Base-by-base conservation (phyloP, 306 rosid species). In the Hippophae gyantsensis region DNA sequence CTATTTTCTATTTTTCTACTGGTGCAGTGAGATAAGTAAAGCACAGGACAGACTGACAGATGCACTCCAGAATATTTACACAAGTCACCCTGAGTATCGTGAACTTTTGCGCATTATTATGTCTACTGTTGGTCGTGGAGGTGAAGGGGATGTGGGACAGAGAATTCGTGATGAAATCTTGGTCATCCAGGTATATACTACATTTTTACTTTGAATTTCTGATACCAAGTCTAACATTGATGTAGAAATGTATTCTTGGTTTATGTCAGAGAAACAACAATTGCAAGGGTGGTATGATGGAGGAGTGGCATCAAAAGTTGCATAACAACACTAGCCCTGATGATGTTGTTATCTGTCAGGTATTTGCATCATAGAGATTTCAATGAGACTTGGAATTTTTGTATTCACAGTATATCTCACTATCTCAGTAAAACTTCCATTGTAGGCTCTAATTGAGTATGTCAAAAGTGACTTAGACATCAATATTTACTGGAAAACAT, bases 221-320 rank as follows among this genome's bases (percentile, higher is more conserved):
- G 23, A 26, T 13, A 58, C 62, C 65, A 59, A 43, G 55, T 26
- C 23, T 68, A 10, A 56, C 47, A 13, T 58, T 72, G 56, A 23
- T 71, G 26, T 66, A 42, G 43, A 63, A 50, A 70, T 51, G 64
- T 64, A 38, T 43, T 65, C 48, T 42, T 76, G 52, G 65, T 48
- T 70, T 60, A 58, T 61, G 69, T 64, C 76, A 92, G 99, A 85
- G 99, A 60, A 86, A 85, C 0, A 88, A 86, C 63, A 73, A 84
- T 5, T 88, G 95, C 80, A 85, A 76, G 73, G 99, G 99, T 7
- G 95, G 79, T 69, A 81, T 92, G 76, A 92, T 92, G 96, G 99
- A 92, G 78, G 95, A 92, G 77, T 92, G 99, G 99, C 99, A 92
- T 76, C 99, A 92, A 70, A 92, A 92, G 79, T 80, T 92, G 78